Evolutionary conservation across 2,329 filamentous ascomycete genomes (phyloP), one percentile per base, ranked within the genome.

Genomic region (Dothiorella sarmentorum): DNA sequence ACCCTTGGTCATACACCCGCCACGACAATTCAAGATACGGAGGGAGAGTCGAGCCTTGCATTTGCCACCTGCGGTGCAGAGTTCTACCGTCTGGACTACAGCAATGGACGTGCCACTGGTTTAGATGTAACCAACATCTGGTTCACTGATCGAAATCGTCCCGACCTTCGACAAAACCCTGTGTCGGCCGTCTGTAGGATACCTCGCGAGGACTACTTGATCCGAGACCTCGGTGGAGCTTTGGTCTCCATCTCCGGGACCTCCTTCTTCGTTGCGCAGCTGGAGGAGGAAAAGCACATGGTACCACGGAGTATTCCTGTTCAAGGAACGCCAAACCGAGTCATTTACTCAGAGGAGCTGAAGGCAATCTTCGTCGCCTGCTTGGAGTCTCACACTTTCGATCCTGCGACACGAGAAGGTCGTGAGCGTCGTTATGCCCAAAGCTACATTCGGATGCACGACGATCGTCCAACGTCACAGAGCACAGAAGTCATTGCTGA

Each of bases 241-340:
- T 66, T 82, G 9, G 75, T 81, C 42, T 79, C 76, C 37, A 75
- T 80, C 47, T 74, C 76, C 17, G 76, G 78, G 24, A 72, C 74
- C 10, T 72, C 77, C 24, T 71, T 82, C 60, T 69, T 80, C 11
- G 75, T 79, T 51, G 78, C 79, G 24, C 76, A 75, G 37, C 62
- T 83, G 29, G 76, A 78, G 49, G 68, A 69, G 37, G 70, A 73
- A 31, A 63, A 70, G 44, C 76, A 72, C 61, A 68, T 71, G 37
- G 70, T 80, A 27, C 73, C 76, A 9, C 71, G 74, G 31, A 70
- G 71, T 15, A 71, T 76, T 27, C 65, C 66, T 22, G 53, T 78
- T 11, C 71, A 71, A 38, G 76, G 76, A n/a, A 73, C 69, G 17
- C 74, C 76, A 7, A 72, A 66, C 62, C 72, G 71, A 58, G 47